phyloP scores from a whole-genome alignment of 78 protist genomes.

The Pirum gemmata region DNA sequence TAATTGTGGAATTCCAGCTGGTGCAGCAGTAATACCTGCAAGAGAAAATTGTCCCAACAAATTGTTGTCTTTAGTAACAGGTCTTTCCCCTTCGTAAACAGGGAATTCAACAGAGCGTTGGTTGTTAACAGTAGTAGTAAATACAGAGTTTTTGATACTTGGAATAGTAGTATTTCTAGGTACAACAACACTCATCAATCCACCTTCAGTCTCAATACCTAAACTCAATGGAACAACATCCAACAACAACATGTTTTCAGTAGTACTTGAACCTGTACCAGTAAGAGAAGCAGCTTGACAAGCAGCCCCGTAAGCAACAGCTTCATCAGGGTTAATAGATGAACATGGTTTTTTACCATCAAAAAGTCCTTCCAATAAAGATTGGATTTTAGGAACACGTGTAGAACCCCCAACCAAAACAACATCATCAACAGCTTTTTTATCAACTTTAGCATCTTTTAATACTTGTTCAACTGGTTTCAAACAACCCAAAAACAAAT shows the following conservation, averaged over 20 bases:
- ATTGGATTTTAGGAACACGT: conserved; percentile 87
- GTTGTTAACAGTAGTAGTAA: conserved; percentile 91
- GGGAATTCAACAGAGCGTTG: conserved; percentile 75
- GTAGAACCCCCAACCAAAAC: conserved; percentile 95
- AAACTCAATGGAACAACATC: conserved; percentile 87
- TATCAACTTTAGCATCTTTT: conserved; percentile 66
- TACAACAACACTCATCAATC: conserved; percentile 91
- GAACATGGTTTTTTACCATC: not conserved
- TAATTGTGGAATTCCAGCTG: conserved; percentile 89
- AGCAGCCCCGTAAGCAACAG: conserved; percentile 19
- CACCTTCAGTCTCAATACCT: conserved; percentile 98
- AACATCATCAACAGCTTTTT: conserved; percentile 70
- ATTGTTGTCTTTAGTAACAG: conserved; percentile 82
- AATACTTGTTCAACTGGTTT: conserved; percentile 79
- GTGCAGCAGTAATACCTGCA: conserved; percentile 80
- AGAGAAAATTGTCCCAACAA: conserved; percentile 81
- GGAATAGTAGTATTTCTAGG: conserved; percentile 96
- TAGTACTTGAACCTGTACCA: conserved; percentile 61
- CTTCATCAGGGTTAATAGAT: conserved; percentile 13
- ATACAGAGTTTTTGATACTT: conserved; percentile 78
- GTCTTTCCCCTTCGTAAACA: conserved; percentile 95
- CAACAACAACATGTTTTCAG: conserved; percentile 68
- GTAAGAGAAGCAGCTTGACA: not conserved
- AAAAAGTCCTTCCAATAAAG: not conserved
- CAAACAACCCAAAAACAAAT: conserved; percentile 83